Base-by-base conservation (phyloP, 2,329 filamentous ascomycete genomes). In the Exophiala xenobiotica region DNA sequence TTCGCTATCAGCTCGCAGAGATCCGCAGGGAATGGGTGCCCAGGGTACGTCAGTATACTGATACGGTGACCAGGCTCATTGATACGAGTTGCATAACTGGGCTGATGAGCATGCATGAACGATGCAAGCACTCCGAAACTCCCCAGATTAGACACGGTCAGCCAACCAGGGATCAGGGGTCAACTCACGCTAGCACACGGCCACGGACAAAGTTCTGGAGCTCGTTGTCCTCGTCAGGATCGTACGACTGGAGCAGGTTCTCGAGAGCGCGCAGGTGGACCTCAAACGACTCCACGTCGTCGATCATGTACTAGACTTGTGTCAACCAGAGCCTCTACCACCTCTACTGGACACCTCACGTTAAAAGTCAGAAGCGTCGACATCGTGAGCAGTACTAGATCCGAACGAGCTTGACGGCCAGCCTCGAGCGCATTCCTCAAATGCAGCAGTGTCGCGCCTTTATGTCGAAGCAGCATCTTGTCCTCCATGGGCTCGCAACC, bases 121-220 rank as follows among this genome's bases (percentile, higher is more conserved):
- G 52, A 51, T 14, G 52, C 52, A 16, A 54, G 41, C 12, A 54
- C 52, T 20, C 52, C 47, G 22, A 54, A 54, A 11, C 52, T 54
- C 29, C 12, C 6, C 3, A 18, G 9, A 16, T 44, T 20, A 44
- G 41, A 7, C 26, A 7, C 6, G 45, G 12, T 38, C n/a, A n/a
- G n/a, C n/a, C n/a, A 29, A n/a, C n/a, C 16, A 24, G 7, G 44
- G 31, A 12, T 18, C 14, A 4, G n/a, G 3, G 19, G 18, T 11
- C 2, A n/a, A 22, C 53, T 42, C 42, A 48, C 53, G 53, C 53
- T 16, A 51, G 31, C 7, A 39, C 48, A 22, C 53, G 49, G 12
- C 53, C 53, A 33, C 53, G 53, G 6, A 55, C 53, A 38, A 55
- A 55, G 27, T 24, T 39, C 7, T 20, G 38, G 11, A 51, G 23